Evolutionary conservation across 2,329 filamentous ascomycete genomes (phyloP).

Genomic region (Drechslerella dactyloides): DNA sequence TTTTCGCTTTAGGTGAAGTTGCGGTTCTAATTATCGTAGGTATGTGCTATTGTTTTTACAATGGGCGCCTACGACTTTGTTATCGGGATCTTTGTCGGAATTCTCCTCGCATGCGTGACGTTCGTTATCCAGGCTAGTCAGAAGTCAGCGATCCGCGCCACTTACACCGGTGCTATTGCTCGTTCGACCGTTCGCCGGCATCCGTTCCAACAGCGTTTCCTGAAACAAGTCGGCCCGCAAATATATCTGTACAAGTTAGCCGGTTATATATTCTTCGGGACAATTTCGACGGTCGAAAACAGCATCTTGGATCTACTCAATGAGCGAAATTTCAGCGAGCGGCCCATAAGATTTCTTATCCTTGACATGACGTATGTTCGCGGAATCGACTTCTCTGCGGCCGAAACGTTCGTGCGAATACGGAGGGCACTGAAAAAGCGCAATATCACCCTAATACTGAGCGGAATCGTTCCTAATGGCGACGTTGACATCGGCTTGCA

Average conservation of each 20-base stretch:
- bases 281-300: constrained; percentile 92
- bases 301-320: constrained; percentile 82
- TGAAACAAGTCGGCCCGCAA: constrained; percentile 83
- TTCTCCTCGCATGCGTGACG: constrained; percentile 86
- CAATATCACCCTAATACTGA: constrained; percentile 80
- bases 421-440: constrained; percentile 80
- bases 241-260: constrained; percentile 90
- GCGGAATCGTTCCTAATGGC: constrained; percentile 76
- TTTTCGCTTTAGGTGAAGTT: too few relatives aligned
- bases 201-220: constrained; percentile 83
- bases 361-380: constrained; percentile 88
- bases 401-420: constrained; percentile 91
- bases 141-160: constrained; percentile 84
- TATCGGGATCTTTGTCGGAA: constrained; percentile 87
- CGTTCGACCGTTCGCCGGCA: constrained; percentile 92
- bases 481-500: constrained; percentile 78
- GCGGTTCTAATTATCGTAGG: constrained; percentile 16
- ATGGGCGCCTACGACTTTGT: constrained; percentile 84
- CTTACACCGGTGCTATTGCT: constrained; percentile 87
- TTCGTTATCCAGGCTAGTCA: constrained; percentile 90
- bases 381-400: constrained; percentile 93
- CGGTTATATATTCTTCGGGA: constrained; percentile 97
- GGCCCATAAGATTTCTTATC: constrained; percentile 86
- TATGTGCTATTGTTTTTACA: constrained; percentile 38
- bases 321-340: constrained; percentile 76